Evolutionary conservation across 768 basidiomycete genomes (phyloP).

Genomic region (Pilatotrama ljubarskyi): DNA sequence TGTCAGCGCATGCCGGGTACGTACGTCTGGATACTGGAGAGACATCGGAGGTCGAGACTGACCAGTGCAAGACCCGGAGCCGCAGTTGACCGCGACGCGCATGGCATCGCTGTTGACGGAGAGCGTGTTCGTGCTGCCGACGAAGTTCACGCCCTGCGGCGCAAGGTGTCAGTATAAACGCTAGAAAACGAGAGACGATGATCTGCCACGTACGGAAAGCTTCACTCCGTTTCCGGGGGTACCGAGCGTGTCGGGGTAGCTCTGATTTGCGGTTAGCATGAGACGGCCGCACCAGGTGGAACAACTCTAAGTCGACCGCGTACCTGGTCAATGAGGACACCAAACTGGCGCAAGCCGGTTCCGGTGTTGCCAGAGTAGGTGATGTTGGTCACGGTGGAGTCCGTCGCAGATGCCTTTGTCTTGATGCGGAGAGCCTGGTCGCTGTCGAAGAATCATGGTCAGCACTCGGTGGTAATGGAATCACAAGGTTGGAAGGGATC

Average conservation of each 20-base stretch:
- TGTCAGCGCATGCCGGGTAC: no score
- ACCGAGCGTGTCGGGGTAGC: conserved; percentile 54
- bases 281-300: no score
- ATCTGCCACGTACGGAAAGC: conserved; percentile 53
- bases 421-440: conserved; percentile 64
- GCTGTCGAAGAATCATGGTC: conserved; percentile 30
- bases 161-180: not conserved
- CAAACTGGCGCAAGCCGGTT: conserved; percentile 47
- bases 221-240: conserved; percentile 56
- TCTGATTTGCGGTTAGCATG: no score
- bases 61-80: conserved; percentile 51
- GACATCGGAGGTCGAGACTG: conserved; percentile 1
- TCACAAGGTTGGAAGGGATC: not conserved
- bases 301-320: not conserved
- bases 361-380: conserved; percentile 57
- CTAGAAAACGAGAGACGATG: not conserved
- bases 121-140: conserved; percentile 41
- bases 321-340: conserved; percentile 62
- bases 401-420: conserved; percentile 45
- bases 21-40: not conserved
- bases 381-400: conserved; percentile 49
- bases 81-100: conserved; percentile 58
- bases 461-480: not conserved
- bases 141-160: conserved; percentile 52
- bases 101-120: conserved; percentile 44